Conservation (phyloP, 208 protist genomes). For the Trypanosoma melophagium region DNA sequence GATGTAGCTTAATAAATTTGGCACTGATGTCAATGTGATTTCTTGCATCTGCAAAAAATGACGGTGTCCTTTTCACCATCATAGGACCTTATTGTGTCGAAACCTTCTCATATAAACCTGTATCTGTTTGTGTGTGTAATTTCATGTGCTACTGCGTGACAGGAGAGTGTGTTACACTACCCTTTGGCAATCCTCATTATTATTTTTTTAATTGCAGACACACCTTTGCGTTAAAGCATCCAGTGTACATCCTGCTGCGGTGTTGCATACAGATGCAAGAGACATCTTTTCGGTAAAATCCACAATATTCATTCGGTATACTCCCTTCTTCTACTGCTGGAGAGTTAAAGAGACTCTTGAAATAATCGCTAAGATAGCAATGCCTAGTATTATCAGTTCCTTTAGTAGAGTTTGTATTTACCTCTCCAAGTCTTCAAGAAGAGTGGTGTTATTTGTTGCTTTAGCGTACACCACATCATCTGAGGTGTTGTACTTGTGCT, state of each 20-base stretch:
- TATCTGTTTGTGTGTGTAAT: no score
- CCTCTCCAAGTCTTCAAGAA: conserved; percentile 46
- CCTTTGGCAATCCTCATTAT: no score
- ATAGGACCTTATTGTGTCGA: no score
- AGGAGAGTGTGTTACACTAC: no score
- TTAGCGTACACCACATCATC: conserved; percentile 29
- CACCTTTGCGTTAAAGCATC: background rate
- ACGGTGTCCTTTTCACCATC: no score
- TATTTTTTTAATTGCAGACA: no score
- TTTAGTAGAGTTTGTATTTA: conserved; percentile 37
- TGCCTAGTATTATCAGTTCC: conserved; percentile 36
- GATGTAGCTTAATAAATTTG: no score
- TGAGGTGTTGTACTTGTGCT: conserved; percentile 43
- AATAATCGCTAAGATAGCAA: conserved; percentile 47
- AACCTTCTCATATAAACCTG: no score
- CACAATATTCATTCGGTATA: conserved; percentile 22
- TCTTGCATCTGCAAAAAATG: no score
- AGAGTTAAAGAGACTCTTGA: conserved; percentile 39
- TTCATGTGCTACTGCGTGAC: no score
- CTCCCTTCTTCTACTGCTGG: conserved; percentile 6
- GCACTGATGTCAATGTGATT: no score
- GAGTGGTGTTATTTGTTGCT: conserved; percentile 41
- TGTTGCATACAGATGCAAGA: conserved; percentile 35
- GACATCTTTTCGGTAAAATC: conserved; percentile 41
- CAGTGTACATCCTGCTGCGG: conserved; percentile 22